Percentiles rank a stretch among this genome's conserved stretches.
Evolutionary conservation across 495 filamentous ascomycete genomes (phyloP).

Genomic region (Penicillium lividum): DNA sequence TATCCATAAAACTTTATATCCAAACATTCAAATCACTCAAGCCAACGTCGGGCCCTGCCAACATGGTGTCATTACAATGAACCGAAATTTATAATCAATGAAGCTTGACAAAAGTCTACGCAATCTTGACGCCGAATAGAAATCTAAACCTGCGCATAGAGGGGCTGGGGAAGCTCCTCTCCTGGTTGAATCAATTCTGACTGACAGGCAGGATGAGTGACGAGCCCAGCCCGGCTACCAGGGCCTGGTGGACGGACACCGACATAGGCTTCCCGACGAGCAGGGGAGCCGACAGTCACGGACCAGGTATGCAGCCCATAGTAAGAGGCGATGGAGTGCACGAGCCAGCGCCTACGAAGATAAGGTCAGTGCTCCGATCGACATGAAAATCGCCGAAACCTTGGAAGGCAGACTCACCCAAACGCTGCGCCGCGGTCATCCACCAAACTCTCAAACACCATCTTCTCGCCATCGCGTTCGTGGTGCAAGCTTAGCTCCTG

Average conservation of each 20-base stretch:
- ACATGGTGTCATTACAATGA: not conserved
- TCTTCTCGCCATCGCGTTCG: conserved; percentile 61
- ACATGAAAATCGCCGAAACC: conserved; percentile 1
- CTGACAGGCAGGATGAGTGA: conserved; percentile 31
- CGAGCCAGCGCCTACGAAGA: conserved; percentile 75
- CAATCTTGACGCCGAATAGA: not conserved
- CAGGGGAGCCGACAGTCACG: conserved; percentile 72
- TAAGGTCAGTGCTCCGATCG: conserved; percentile 9
- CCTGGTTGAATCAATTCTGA: conserved; percentile 38
- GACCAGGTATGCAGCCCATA: conserved; percentile 89
- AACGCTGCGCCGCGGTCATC: conserved; percentile 77
- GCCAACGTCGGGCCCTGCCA: not conserved
- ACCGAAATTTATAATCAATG: conserved; percentile 4
- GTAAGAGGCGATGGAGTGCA: conserved; percentile 88
- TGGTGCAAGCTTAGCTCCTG: conserved; percentile 46
- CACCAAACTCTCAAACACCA: conserved; percentile 74
- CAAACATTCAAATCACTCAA: not conserved
- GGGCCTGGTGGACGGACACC: conserved; percentile 56
- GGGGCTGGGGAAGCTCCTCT: conserved; percentile 57
- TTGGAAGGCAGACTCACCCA: conserved; percentile 58
- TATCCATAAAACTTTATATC: conserved; percentile 2
- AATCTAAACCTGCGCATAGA: conserved; percentile 60
- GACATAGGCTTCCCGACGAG: conserved; percentile 86
- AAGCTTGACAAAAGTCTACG: not conserved
- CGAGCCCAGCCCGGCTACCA: conserved; percentile 29